Base-by-base conservation (phyloP, 768 basidiomycete species). In the Glaciozyma martinii region DNA sequence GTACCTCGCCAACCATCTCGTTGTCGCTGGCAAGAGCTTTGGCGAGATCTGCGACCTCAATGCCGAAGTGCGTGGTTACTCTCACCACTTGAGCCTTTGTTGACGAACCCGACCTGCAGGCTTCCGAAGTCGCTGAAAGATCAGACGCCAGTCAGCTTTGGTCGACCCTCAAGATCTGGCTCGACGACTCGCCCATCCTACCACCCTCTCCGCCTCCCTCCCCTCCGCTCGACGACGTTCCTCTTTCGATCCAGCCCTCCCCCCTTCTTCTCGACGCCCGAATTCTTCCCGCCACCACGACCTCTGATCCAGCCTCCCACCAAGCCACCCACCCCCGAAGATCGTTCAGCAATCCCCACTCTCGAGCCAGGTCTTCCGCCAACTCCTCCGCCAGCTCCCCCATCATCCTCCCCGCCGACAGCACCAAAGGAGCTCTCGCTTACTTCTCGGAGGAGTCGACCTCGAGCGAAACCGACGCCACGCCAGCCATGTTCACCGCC, bases 101-200 rank as follows among this genome's bases (percentile, higher is more conserved):
- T 21, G 30, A 23, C 12, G 16, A 42, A 9, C 18, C 5, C 29
- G 16, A 9, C 13, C 13, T 19, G 19, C 53, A 67, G 66, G 60
- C 56, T 3, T 65, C 53, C 5, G 43, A 50, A 0, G 21, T 53
- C 8, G 63, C 59, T 9, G 63, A 49, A 1, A 60, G 70, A 12
- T 52, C 66, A 1, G 66, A 71, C 23, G 70, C 70, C 0, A 54
- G 54, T 16, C 70, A 71, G 23, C 43, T 71, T 13, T 71, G 70
- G 70, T 18, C 29, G 25, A 62, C 61, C 9, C 23, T 71, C 42
- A 60, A 62, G 10, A 55, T 61, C 7, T 71, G 70, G 70, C 56
- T 71, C 46, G 60, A 64, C 46, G 32, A 60, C 27, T 52, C 56
- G 30, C 52, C 56, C 1, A 47, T 62, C 47, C 56, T 60, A 21